These are phyloP conservation scores for Phytophthora quininea DNA, from an alignment of 352 stramenopile species.

Conservation along the genomic window DNA sequence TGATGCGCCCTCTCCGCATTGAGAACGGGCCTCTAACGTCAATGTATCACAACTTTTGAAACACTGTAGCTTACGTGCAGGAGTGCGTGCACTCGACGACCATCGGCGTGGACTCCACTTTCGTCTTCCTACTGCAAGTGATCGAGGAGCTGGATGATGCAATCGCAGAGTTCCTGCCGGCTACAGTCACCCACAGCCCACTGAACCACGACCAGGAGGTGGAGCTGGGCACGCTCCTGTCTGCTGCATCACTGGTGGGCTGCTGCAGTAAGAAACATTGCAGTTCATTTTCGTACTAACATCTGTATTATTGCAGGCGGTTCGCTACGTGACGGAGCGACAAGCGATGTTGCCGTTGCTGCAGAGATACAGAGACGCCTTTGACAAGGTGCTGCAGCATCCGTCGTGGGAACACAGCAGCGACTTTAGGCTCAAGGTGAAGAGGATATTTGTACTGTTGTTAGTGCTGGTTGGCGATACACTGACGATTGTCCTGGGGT, in stretches of 20 bases:
- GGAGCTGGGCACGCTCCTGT: constrained; percentile 74
- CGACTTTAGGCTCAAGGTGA: constrained; percentile 57
- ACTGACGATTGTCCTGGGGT: constrained; percentile 28
- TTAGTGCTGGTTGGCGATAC: not conserved
- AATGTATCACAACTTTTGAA: constrained; percentile 2
- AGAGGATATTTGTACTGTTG: not conserved
- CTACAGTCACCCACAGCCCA: constrained; percentile 23
- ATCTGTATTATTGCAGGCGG: constrained; percentile 39
- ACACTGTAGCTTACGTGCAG: constrained; percentile 66
- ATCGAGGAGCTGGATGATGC: constrained; percentile 69
- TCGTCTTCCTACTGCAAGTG: constrained; percentile 69
- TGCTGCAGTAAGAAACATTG: not conserved
- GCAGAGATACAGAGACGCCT: constrained; percentile 54
- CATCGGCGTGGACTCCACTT: constrained; percentile 60
- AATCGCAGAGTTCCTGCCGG: constrained; percentile 40
- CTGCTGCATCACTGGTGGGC: constrained; percentile 57
- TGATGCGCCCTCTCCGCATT: not conserved
- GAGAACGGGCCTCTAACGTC: not conserved
- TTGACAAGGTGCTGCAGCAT: constrained; percentile 57
- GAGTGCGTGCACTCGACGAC: constrained; percentile 77
- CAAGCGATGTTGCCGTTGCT: constrained; percentile 65
- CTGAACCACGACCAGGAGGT: constrained; percentile 64
- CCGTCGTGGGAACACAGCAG: constrained; percentile 47
- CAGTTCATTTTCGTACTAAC: not conserved
- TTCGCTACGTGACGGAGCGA: constrained; percentile 79